Evolutionary conservation across 2,329 filamentous ascomycete genomes (phyloP).

Genomic region (Ascochyta viciae-villosae): DNA sequence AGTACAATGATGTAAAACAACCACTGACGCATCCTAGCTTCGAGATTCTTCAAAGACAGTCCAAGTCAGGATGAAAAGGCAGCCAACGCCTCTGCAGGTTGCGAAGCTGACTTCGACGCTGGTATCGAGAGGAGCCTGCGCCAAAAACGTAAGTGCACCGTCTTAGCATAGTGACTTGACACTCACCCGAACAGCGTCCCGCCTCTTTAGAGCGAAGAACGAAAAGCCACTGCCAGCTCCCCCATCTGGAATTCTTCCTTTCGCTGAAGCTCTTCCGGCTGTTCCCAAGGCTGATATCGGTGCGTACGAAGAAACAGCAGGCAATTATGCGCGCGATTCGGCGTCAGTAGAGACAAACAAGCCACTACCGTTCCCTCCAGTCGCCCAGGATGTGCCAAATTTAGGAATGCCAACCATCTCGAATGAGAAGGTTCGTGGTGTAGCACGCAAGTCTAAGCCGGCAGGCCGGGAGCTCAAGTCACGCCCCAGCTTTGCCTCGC

Average conservation of each 20-base stretch:
- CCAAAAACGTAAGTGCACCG: constrained; percentile 25
- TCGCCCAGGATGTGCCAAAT: neutral
- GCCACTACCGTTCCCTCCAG: neutral
- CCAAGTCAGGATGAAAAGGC: constrained; percentile 26
- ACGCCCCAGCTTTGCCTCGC: constrained; percentile 18
- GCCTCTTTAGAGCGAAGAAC: neutral
- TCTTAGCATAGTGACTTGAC: neutral
- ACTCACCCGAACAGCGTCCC: constrained; percentile 19
- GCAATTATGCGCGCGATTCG: neutral
- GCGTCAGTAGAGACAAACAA: neutral
- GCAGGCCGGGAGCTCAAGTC: constrained; percentile 15
- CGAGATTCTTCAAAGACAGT: constrained; percentile 29
- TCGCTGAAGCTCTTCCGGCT: neutral
- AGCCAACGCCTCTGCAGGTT: constrained; percentile 6
- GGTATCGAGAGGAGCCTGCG: constrained; percentile 21
- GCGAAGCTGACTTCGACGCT: constrained; percentile 20
- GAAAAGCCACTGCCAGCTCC: constrained; percentile 1
- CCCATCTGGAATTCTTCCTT: neutral
- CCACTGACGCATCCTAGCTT: constrained; percentile 20
- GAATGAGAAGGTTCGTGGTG: neutral
- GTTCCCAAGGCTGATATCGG: neutral
- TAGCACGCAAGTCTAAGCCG: neutral
- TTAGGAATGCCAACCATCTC: neutral
- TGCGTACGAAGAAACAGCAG: neutral
- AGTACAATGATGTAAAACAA: too few species aligned